These are phyloP conservation scores for Maudiozyma barnettii DNA, from an alignment of 805 yeast species.

Conservation along the genomic window DNA sequence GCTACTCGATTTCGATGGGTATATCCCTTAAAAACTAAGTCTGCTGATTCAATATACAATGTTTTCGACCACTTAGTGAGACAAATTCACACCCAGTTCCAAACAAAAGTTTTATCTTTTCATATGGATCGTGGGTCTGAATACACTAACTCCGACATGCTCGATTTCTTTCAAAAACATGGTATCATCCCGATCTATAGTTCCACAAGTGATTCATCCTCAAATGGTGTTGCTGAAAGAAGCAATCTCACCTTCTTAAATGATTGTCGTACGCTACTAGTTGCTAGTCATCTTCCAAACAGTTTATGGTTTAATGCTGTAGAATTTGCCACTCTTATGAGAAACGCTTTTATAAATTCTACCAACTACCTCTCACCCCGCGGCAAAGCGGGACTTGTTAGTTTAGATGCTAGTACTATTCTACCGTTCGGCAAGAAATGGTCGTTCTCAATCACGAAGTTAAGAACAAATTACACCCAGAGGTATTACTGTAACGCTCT, in stretches of 20 bases:
- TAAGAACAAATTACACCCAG: background rate
- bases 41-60: slow-evolving; percentile 1
- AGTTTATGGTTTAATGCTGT: slow-evolving; percentile 9
- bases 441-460: slow-evolving; percentile 2
- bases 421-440: slow-evolving; percentile 8
- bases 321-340: slow-evolving; percentile 4
- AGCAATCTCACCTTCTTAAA: slow-evolving; percentile 7
- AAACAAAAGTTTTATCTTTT: slow-evolving; percentile 1
- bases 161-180: background rate
- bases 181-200: slow-evolving; percentile 7
- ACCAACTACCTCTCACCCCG: background rate
- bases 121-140: slow-evolving; percentile 9
- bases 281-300: slow-evolving; percentile 3
- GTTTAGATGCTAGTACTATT: slow-evolving; percentile 3
- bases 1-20: slow-evolving; percentile 6
- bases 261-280: slow-evolving; percentile 9
- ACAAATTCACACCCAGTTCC: slow-evolving; percentile 1
- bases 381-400: slow-evolving; percentile 3
- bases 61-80: background rate
- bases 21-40: slow-evolving; percentile 1
- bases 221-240: slow-evolving; percentile 10
- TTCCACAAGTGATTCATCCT: slow-evolving; percentile 5
- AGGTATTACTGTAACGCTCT: slow-evolving; percentile 3
- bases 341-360: slow-evolving; percentile 4
- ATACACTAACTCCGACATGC: slow-evolving; percentile 3